Evolutionary conservation across 2,329 filamentous ascomycete species (phyloP), one percentile per base, ranked within the genome.

Genomic region (Epichloe glyceriae): DNA sequence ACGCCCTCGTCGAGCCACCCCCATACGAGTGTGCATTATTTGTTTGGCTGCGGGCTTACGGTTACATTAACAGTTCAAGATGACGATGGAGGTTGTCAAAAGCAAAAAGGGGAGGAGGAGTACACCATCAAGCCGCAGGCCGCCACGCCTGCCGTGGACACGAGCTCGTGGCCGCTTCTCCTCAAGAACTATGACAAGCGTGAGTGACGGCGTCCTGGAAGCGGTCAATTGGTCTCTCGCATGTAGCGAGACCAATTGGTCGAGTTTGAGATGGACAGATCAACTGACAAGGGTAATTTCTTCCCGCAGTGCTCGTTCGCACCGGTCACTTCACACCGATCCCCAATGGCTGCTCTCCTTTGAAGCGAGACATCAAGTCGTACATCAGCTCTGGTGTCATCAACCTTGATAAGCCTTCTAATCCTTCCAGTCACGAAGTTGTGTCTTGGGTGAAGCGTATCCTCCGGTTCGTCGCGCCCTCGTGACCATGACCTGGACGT

Each of bases 401-500:
- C 73, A 98, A 98, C 75, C 83, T 96, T 61, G 69, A 71, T 58
- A 71, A 71, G 76, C 93, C 91, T 52, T 94, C 90, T 49, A 98
- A 98, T 75, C 91, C 91, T 50, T 96, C 90, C 59, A 93, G 86
- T 64, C 93, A 98, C 79, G 93, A 98, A 77, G 93, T 98, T 58
- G 93, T 98, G 65, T 91, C 93, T 59, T 98, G 93, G 93, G 86
- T 97, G 61, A 98, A 98, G 84, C 85, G 91, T 62, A 97, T 97
- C 63, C 78, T 98, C 51, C 84, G 86, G 85, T 89, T 80, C 57
- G 71, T 64, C 47, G 50, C 51, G 42, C 37, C 40, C 26, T 46
- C 51, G 17, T 35, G 19, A n/a, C n/a, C 8, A 39, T 34, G 33
- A 34, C 12, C 20, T 22, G 15, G 26, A 26, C 33, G 4, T 30